phyloP scores from a whole-genome alignment of 352 stramenopile species.

The Globisporangium spiculum region DNA sequence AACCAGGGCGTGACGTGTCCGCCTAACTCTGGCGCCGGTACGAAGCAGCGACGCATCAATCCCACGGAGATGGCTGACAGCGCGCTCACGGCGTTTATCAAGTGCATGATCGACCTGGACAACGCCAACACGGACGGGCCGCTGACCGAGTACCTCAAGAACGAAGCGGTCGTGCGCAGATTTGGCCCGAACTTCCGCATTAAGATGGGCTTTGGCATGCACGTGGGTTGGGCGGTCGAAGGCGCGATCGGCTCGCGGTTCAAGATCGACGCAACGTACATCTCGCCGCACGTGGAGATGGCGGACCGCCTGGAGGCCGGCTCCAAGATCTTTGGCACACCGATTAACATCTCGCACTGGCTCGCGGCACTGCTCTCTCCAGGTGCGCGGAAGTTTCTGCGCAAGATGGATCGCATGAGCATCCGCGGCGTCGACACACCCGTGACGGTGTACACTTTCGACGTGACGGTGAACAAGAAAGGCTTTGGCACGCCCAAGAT shows the following conservation, averaged over 20 bases:
- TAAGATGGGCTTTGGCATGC: slow-evolving; percentile 95
- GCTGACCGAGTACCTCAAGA: slow-evolving; percentile 68
- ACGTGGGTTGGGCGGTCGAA: slow-evolving; percentile 96
- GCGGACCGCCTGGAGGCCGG: slow-evolving; percentile 92
- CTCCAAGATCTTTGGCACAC: slow-evolving; percentile 91
- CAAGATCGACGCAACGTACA: slow-evolving; percentile 98
- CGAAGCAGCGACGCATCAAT: slow-evolving; percentile 63
- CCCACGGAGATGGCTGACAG: slow-evolving; percentile 92
- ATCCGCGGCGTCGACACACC: slow-evolving; percentile 78
- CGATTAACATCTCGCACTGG: slow-evolving; percentile 86
- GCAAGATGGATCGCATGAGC: slow-evolving; percentile 86
- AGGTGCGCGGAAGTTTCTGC: slow-evolving; percentile 62
- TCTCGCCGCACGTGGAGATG: slow-evolving; percentile 94
- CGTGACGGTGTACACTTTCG: slow-evolving; percentile 85
- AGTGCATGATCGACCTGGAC: slow-evolving; percentile 89
- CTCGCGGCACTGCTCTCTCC: slow-evolving; percentile 70
- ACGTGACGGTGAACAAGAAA: slow-evolving; percentile 77
- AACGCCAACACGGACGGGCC: slow-evolving; percentile 76
- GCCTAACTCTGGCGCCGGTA: slow-evolving; percentile 59
- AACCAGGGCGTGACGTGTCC: slow-evolving; percentile 71
- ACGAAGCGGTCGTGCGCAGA: slow-evolving; percentile 74
- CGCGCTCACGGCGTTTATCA: slow-evolving; percentile 94
- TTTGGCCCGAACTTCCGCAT: slow-evolving; percentile 80
- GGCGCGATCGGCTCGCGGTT: slow-evolving; percentile 93
- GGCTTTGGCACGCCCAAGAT: slow-evolving; percentile 75